Evolutionary conservation across 1,284 basidiomycete genomes (phyloP).

Genomic region (Athelia psychrophila): DNA sequence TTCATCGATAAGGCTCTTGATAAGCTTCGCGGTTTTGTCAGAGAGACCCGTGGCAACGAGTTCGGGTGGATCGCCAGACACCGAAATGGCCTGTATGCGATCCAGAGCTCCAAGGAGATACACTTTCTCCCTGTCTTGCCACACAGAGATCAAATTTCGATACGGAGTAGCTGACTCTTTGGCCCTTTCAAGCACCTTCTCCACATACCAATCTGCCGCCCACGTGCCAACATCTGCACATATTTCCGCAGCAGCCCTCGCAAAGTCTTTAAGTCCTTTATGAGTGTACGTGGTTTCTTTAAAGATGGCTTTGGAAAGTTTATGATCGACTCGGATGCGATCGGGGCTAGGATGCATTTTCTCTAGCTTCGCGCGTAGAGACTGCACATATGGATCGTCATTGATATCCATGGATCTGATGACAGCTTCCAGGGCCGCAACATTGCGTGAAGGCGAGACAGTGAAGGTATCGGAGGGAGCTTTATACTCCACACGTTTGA

Average conservation of each 20-base stretch:
- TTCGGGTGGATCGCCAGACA: conserved; percentile 38
- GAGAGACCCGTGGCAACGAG: conserved; percentile 50
- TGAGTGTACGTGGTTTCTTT: conserved; percentile 63
- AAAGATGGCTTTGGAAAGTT: conserved; percentile 54
- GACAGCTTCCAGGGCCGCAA: conserved; percentile 43
- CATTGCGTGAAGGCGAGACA: conserved; percentile 41
- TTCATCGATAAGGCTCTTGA: conserved; percentile 53
- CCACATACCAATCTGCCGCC: conserved; percentile 76
- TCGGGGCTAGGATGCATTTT: conserved; percentile 36
- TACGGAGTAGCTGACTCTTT: conserved; percentile 42
- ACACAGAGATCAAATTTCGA: conserved; percentile 46
- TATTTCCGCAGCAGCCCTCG: conserved; percentile 52
- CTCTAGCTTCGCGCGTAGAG: conserved; percentile 43
- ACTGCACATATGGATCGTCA: conserved; percentile 59
- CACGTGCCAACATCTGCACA: conserved; percentile 62
- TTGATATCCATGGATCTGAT: conserved; percentile 52
- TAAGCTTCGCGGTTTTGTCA: conserved; percentile 54
- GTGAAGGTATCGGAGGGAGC: conserved; percentile 22
- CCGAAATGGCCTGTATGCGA: conserved; percentile 36
- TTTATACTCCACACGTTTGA: conserved; percentile 54
- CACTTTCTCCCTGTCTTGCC: conserved; percentile 54
- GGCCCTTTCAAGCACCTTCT: conserved; percentile 51
- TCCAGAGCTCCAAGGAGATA: conserved; percentile 53
- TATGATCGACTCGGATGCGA: conserved; percentile 54
- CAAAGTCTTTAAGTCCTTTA: conserved; percentile 59